Evolutionary conservation across 2,329 filamentous ascomycete species (phyloP).

Genomic region (Chalara sp.): DNA sequence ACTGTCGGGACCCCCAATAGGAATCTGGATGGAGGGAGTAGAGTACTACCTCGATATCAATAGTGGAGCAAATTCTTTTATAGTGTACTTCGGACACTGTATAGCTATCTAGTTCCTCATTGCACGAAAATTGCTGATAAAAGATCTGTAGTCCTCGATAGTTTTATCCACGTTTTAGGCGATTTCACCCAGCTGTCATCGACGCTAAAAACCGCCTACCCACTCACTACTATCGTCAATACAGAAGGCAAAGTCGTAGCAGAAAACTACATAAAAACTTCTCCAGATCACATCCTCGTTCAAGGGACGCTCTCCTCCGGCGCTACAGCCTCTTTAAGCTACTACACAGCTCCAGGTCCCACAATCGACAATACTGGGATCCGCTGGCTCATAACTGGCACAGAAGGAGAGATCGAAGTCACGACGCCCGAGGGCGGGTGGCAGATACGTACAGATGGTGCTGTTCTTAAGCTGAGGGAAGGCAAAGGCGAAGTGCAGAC

Average conservation of each 20-base stretch:
- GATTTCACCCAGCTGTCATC: not conserved
- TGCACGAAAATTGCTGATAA: not conserved
- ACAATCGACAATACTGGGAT: slow-evolving; percentile 40
- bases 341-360: slow-evolving; percentile 31
- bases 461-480: slow-evolving; percentile 45
- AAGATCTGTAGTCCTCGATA: not conserved
- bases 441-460: slow-evolving; percentile 29
- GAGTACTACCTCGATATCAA: slow-evolving; percentile 28
- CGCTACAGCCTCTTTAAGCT: slow-evolving; percentile 20
- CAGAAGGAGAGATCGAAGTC: slow-evolving; percentile 39
- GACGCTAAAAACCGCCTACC: not conserved
- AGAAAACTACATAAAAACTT: not conserved
- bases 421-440: slow-evolving; percentile 19
- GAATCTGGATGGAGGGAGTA: slow-evolving; percentile 40
- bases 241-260: not conserved
- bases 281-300: not conserved
- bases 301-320: not conserved
- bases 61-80: slow-evolving; percentile 29
- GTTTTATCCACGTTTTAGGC: not conserved
- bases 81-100: slow-evolving; percentile 27
- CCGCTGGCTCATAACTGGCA: slow-evolving; percentile 44
- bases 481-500: slow-evolving; percentile 37
- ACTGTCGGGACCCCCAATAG: slow-evolving; percentile 30
- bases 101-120: not conserved
- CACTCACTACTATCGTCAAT: not conserved